Conservation (phyloP, 352 stramenopile species). For the Pythium sukuiense region DNA sequence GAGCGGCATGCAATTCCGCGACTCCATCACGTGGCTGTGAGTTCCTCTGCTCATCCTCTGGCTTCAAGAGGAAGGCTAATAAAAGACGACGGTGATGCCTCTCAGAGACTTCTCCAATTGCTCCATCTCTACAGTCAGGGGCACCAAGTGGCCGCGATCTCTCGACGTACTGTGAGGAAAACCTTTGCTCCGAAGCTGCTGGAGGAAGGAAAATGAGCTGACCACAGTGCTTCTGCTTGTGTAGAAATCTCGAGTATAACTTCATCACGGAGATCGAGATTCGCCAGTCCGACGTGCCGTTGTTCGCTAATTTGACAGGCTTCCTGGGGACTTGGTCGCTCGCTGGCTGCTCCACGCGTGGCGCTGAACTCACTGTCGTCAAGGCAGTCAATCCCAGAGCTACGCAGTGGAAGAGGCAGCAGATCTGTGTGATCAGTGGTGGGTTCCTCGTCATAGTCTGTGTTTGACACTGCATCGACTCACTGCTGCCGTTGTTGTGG, state of each 20-base stretch:
- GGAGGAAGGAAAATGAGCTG: neutral
- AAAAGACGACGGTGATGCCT: neutral
- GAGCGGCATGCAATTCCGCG: neutral
- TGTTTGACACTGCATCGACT: neutral
- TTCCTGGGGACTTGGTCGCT: neutral
- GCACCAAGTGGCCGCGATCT: neutral
- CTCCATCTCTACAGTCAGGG: neutral
- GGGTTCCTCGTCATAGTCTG: neutral
- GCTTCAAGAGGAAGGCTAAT: neutral
- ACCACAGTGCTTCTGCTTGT: neutral
- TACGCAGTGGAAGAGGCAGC: neutral
- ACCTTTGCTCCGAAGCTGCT: neutral
- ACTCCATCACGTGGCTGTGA: neutral
- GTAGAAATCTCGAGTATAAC: neutral
- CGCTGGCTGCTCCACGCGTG: neutral
- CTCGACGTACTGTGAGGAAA: neutral
- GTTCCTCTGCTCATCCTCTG: neutral
- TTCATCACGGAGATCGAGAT: neutral
- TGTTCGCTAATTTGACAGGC: neutral
- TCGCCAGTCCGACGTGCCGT: neutral
- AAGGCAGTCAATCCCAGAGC: neutral
- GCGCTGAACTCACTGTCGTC: neutral
- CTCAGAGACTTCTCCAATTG: neutral
- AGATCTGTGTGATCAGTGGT: neutral
- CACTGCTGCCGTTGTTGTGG: neutral